Base-by-base conservation (phyloP, 176 grass and related monocot genomes). In the Oryza australiensis region DNA sequence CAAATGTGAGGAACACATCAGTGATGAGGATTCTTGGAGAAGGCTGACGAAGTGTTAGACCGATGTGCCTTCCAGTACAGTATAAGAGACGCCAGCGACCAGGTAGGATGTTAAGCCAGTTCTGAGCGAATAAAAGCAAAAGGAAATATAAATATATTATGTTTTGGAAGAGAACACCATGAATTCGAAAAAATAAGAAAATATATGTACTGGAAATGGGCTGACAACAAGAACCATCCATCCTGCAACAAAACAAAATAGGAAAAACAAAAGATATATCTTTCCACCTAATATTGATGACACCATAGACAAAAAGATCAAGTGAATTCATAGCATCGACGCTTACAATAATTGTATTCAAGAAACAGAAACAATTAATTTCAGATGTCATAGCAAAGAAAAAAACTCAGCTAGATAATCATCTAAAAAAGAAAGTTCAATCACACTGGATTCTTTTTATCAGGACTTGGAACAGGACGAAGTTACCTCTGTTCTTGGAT, bases 81-180 rank as follows among this genome's bases (percentile, higher is more conserved):
- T 98, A 98, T 60, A 98, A 84, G 51, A 95, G 88, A 42, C 90
- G 84, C 95, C 92, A 98, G 12, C 80, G 90, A 72, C 95, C 95
- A 82, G 86, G 87, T 79, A 95, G 86, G 34, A 86, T 64, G 27
- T 85, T 62, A 66, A 88, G 83, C 95, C 95, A 98, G 72, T 77
- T 91, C 95, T 98, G 73, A 80, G 74, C 63, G 62, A 68, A 86
- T 46, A 48, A 32, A 87, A 88, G 62, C 60, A 85, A 22, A 68
- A 24, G 66, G 30, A 73, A 80, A 82, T 74, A 51, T 40, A 13
- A 43, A 43, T 45, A 45, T 14, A 75, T 78, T 49, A 46, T 71
- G 32, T 51, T 5, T 68, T 68, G 80, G 9, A 5, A 88, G 41
- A 86, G 29, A 78, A 77, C 41, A 76, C 12, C 24, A 84, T 66